Percentiles rank a stretch among this genome's conserved stretches.
Conservation (phyloP, 768 basidiomycete genomes). For the Clitopilus passeckerianus region DNA sequence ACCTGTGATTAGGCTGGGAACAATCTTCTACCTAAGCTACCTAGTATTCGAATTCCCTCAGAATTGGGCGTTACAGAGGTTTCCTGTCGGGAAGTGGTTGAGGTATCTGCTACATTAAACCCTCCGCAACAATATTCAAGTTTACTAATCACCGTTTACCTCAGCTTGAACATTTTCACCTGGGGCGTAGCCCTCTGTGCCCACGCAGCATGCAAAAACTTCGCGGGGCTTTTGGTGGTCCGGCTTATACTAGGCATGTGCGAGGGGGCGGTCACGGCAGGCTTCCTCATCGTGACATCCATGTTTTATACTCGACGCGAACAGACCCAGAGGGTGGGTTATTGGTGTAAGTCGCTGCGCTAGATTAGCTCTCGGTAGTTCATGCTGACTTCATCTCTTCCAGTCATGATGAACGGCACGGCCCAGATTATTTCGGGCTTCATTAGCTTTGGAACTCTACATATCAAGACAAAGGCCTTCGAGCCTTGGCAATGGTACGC, state of each 20-base stretch:
- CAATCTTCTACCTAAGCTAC: slow-evolving; percentile 70
- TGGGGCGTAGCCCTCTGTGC: slow-evolving; percentile 59
- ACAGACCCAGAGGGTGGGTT: slow-evolving; percentile 65
- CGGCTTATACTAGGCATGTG: slow-evolving; percentile 68
- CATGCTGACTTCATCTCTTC: neutral
- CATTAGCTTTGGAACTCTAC: slow-evolving; percentile 59
- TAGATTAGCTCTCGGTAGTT: neutral
- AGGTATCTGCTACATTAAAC: slow-evolving; percentile 33
- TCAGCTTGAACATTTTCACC: slow-evolving; percentile 60
- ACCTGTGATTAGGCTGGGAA: slow-evolving; percentile 52
- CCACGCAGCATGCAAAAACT: slow-evolving; percentile 71
- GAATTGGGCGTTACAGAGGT: slow-evolving; percentile 65
- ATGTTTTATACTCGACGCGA: slow-evolving; percentile 78
- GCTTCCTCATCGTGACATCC: slow-evolving; percentile 70
- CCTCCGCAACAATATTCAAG: neutral
- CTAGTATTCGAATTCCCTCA: slow-evolving; percentile 72
- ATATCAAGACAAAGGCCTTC: slow-evolving; percentile 51
- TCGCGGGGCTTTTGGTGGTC: slow-evolving; percentile 57
- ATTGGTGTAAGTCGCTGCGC: slow-evolving; percentile 58
- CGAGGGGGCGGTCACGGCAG: slow-evolving; percentile 68
- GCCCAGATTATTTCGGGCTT: slow-evolving; percentile 72
- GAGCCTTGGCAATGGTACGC: slow-evolving; percentile 71
- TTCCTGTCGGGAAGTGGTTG: slow-evolving; percentile 81
- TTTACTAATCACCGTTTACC: neutral
- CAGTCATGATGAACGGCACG: slow-evolving; percentile 73